Evolutionary conservation across 805 yeast species (phyloP).

Genomic region (Zygosaccharomyces rouxii): DNA sequence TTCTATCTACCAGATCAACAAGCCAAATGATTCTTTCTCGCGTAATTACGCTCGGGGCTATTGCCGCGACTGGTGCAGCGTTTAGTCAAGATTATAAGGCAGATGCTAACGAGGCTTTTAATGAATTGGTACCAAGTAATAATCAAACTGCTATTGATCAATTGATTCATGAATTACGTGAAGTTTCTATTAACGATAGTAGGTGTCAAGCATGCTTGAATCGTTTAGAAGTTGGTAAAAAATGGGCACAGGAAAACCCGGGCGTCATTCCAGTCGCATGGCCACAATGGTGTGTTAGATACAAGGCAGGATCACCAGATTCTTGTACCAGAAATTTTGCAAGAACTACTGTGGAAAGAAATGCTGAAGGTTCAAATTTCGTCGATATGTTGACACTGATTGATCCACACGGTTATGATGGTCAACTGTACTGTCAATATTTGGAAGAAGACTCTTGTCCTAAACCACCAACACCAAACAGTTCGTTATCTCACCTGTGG

Average conservation of each 20-base stretch:
- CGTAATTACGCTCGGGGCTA: not conserved
- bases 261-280: constrained; percentile 41
- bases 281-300: constrained; percentile 42
- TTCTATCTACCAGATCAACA: no score
- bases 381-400: constrained; percentile 47
- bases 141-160: constrained; percentile 5
- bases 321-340: constrained; percentile 35
- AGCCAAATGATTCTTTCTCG: not conserved
- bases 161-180: constrained; percentile 5
- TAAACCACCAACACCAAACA: constrained; percentile 49
- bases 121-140: not conserved
- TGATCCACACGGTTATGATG: constrained; percentile 51
- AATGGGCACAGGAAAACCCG: constrained; percentile 38
- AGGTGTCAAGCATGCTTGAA: constrained; percentile 37
- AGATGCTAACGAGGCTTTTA: not conserved
- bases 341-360: constrained; percentile 38
- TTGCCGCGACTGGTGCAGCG: not conserved
- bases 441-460: constrained; percentile 46
- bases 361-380: constrained; percentile 44
- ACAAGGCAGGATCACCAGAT: constrained; percentile 23
- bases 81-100: not conserved
- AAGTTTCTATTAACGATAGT: constrained; percentile 9
- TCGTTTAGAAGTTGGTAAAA: constrained; percentile 37
- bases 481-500: constrained; percentile 44
- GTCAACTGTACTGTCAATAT: constrained; percentile 58